phyloP scores from a whole-genome alignment of 805 yeast species.

The Candida chilensis region DNA sequence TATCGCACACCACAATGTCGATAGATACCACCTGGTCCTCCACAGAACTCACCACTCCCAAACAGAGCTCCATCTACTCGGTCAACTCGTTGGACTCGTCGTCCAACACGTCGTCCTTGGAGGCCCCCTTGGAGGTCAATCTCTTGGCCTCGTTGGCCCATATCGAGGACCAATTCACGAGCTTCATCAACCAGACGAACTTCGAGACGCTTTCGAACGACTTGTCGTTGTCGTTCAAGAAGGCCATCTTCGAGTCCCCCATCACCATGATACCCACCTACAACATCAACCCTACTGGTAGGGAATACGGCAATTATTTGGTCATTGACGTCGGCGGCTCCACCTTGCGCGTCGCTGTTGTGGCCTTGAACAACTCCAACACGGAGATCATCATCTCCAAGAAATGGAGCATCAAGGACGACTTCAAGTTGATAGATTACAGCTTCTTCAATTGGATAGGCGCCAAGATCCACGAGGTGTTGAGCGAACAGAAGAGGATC shows the following conservation, averaged over 20 bases:
- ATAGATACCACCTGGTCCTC: not conserved
- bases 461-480: slow-evolving; percentile 16
- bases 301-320: slow-evolving; percentile 24
- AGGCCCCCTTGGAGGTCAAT: not conserved
- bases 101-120: not conserved
- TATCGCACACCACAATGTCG: not conserved
- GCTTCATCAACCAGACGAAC: not conserved
- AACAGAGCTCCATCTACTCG: not conserved
- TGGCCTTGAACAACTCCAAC: slow-evolving; percentile 6
- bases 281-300: not conserved
- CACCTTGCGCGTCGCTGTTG: slow-evolving; percentile 29
- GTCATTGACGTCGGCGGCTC: slow-evolving; percentile 53
- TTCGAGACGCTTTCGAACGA: not conserved
- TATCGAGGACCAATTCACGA: not conserved
- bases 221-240: not conserved
- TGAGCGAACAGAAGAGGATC: slow-evolving; percentile 10
- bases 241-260: not conserved
- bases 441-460: slow-evolving; percentile 36
- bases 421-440: slow-evolving; percentile 25
- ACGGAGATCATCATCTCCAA: slow-evolving; percentile 5
- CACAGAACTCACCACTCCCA: not conserved
- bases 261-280: not conserved
- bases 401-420: slow-evolving; percentile 27
- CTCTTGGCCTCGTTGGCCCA: not conserved
- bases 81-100: not conserved